Conservation (phyloP, 805 yeast species). For the Starmerella khaoyaiensis region DNA sequence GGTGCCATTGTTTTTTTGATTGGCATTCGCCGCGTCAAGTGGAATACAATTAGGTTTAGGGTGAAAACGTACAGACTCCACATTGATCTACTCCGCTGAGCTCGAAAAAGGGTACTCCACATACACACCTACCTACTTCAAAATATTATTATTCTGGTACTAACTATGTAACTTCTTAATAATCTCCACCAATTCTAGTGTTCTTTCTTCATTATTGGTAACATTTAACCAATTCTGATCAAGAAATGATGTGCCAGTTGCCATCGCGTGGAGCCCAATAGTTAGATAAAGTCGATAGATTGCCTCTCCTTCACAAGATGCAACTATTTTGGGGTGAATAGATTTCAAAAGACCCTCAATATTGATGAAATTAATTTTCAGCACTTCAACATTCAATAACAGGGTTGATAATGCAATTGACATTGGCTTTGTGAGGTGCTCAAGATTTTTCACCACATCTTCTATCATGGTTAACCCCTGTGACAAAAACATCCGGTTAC, state of each 20-base stretch:
- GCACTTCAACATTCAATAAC: conserved; percentile 19
- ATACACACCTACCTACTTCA: too few relatives aligned
- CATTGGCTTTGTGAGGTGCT: conserved; percentile 10
- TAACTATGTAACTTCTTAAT: too few relatives aligned
- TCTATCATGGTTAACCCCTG: conserved; percentile 24
- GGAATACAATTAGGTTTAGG: too few relatives aligned
- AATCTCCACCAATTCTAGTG: conserved; percentile 8
- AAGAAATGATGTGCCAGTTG: conserved; percentile 4
- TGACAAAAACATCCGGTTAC: conserved; percentile 22
- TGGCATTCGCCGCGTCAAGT: conserved; percentile 12
- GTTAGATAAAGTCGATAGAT: conserved; percentile 21
- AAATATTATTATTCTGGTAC: too few relatives aligned
- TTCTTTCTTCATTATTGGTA: conserved; percentile 7
- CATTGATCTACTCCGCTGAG: too few relatives aligned
- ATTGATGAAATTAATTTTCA: conserved; percentile 7
- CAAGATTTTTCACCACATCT: background rate
- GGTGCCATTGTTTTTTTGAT: too few relatives aligned
- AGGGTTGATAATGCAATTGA: conserved; percentile 36
- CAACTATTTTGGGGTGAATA: conserved; percentile 1
- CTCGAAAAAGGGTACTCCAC: too few relatives aligned
- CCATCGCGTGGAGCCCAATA: conserved; percentile 15
- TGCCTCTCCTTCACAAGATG: conserved; percentile 17
- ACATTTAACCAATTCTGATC: conserved; percentile 7
- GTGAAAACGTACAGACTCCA: too few relatives aligned
- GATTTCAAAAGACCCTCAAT: background rate